Evolutionary conservation across 2,329 filamentous ascomycete species (phyloP).

Genomic region (Elsinoe australis): DNA sequence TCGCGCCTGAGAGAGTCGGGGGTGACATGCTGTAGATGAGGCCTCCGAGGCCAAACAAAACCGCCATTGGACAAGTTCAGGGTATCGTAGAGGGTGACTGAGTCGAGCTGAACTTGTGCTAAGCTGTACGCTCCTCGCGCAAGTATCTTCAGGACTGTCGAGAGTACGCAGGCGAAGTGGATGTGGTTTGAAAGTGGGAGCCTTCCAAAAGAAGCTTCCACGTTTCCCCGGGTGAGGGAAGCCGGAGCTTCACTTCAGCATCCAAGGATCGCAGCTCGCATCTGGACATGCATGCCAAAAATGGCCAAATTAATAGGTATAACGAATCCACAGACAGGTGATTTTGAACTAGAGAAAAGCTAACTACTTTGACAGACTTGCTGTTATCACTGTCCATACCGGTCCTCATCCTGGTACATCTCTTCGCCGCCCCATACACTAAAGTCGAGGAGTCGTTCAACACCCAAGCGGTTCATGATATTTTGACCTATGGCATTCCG

Average conservation of each 20-base stretch:
- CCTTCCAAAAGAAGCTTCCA: constrained; percentile 2
- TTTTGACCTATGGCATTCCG: constrained; percentile 72
- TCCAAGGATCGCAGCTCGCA: neutral
- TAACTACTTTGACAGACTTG: constrained; percentile 39
- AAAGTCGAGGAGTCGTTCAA: constrained; percentile 99
- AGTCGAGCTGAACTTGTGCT: no score
- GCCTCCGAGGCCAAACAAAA: constrained; percentile 62
- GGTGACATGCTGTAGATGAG: constrained; percentile 61
- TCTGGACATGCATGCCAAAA: neutral
- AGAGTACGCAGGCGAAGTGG: neutral
- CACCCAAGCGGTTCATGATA: constrained; percentile 86
- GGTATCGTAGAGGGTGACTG: constrained; percentile 13
- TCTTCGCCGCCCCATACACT: constrained; percentile 66
- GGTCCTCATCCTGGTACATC: constrained; percentile 32
- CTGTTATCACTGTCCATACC: constrained; percentile 53
- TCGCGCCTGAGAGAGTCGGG: constrained; percentile 17
- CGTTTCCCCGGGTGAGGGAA: constrained; percentile 18
- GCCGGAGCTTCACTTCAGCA: constrained; percentile 15
- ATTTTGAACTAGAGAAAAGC: no score
- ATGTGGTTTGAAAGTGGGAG: constrained; percentile 10
- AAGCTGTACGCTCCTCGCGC: no score
- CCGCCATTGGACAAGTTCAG: constrained; percentile 26
- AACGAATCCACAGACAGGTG: no score
- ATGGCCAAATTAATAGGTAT: constrained; percentile 5
- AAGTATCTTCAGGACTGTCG: no score